phyloP scores from a whole-genome alignment of 1,139 yeast genomes.

The Diutina sp. region DNA sequence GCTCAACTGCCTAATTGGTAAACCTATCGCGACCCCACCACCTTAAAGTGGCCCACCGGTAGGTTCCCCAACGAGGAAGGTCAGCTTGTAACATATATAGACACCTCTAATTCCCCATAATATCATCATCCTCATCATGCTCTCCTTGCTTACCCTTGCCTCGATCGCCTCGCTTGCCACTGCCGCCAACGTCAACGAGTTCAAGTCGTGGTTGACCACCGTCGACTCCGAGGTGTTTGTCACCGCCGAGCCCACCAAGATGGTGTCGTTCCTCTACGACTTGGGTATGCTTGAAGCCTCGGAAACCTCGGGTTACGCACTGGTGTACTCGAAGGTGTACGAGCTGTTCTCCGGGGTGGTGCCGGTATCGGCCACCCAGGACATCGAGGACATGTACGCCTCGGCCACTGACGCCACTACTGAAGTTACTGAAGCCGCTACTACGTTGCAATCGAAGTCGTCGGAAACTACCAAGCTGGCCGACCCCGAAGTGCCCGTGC shows the following conservation, averaged over 20 bases:
- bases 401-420: neutral
- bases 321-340: neutral
- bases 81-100: neutral
- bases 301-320: neutral
- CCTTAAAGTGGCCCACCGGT: neutral
- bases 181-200: neutral
- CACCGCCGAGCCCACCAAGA: neutral
- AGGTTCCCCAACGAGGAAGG: neutral
- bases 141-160: neutral
- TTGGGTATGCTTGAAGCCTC: neutral
- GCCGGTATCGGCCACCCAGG: neutral
- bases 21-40: neutral
- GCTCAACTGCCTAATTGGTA: neutral
- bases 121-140: neutral
- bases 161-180: neutral
- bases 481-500: neutral
- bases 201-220: neutral
- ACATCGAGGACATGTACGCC: neutral
- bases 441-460: neutral
- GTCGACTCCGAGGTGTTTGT: neutral
- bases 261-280: neutral
- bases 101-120: neutral
- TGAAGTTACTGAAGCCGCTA: neutral
- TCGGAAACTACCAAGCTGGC: neutral
- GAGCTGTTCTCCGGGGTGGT: neutral